These are phyloP conservation scores for Dendrobium chrysotoxum DNA, from an alignment of 106 monocot genomes.

Conservation along the genomic window DNA sequence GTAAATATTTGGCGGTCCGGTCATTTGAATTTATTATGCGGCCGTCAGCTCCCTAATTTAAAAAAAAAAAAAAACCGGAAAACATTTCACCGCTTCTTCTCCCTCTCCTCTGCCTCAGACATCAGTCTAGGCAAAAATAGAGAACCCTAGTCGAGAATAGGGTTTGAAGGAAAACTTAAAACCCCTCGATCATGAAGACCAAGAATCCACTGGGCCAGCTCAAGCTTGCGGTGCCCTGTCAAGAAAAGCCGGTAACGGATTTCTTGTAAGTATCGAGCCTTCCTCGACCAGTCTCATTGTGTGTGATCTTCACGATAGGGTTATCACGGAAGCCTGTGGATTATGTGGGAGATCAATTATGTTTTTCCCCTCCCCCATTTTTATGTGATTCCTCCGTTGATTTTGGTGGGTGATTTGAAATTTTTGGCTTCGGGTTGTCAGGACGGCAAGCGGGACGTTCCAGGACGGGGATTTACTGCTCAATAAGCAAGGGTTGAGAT, in stretches of 20 bases:
- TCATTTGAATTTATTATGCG: conserved; percentile 2
- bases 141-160: neutral
- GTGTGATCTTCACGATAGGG: no score
- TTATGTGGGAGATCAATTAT: neutral
- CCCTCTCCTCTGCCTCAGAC: neutral
- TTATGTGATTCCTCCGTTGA: neutral
- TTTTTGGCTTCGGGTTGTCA: conserved; percentile 20
- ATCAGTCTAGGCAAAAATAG: no score
- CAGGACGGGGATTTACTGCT: conserved; percentile 77
- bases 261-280: conserved; percentile 48
- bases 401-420: neutral
- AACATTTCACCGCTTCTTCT: no score
- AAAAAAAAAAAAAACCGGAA: no score
- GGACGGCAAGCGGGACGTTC: conserved; percentile 94
- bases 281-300: neutral
- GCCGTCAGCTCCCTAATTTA: neutral
- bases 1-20: neutral
- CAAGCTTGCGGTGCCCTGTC: conserved; percentile 55
- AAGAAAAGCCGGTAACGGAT: conserved; percentile 74
- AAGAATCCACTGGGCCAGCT: conserved; percentile 49
- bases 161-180: neutral
- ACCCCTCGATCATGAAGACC: conserved; percentile 57
- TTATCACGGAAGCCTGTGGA: no score
- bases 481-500: conserved; percentile 68
- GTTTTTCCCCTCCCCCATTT: neutral